Conservation (phyloP, 257 asterid genomes). For the Ajuga chamaepitys region DNA sequence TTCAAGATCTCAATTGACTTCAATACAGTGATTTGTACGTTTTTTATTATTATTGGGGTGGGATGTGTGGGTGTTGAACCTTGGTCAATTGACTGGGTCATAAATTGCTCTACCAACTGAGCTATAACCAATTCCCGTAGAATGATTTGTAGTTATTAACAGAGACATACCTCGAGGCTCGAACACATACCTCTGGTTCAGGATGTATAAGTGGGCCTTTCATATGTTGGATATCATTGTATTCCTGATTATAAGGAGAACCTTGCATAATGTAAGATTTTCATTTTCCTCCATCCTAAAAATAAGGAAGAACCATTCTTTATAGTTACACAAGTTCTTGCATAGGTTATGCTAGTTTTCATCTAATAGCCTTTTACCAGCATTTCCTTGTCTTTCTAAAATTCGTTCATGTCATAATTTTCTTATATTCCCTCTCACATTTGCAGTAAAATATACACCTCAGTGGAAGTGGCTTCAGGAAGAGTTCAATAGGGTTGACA, state of each 20-base stretch:
- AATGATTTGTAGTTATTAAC: neutral
- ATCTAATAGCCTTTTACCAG: neutral
- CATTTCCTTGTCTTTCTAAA: neutral
- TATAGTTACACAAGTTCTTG: neutral
- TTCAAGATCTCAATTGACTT: neutral
- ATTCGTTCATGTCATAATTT: neutral
- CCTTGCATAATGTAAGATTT: neutral
- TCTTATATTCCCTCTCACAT: slow-evolving; percentile 11
- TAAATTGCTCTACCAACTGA: too few relatives aligned
- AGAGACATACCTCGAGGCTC: neutral
- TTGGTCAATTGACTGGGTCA: too few relatives aligned
- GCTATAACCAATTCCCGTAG: too few relatives aligned
- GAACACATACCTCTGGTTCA: neutral
- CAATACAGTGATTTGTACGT: neutral
- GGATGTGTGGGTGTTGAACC: too few relatives aligned
- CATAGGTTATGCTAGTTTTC: neutral
- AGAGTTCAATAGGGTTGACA: slow-evolving; percentile 62
- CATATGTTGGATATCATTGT: neutral
- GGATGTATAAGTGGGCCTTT: neutral
- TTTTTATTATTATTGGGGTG: too few relatives aligned
- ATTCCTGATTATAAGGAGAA: neutral
- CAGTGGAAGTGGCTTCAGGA: slow-evolving; percentile 72
- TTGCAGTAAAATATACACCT: slow-evolving; percentile 93
- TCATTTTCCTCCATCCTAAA: neutral
- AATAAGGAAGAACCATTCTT: neutral